These are phyloP conservation scores for Magnusiomyces ingens DNA, from an alignment of 1,139 yeast species.

Conservation along the genomic window DNA sequence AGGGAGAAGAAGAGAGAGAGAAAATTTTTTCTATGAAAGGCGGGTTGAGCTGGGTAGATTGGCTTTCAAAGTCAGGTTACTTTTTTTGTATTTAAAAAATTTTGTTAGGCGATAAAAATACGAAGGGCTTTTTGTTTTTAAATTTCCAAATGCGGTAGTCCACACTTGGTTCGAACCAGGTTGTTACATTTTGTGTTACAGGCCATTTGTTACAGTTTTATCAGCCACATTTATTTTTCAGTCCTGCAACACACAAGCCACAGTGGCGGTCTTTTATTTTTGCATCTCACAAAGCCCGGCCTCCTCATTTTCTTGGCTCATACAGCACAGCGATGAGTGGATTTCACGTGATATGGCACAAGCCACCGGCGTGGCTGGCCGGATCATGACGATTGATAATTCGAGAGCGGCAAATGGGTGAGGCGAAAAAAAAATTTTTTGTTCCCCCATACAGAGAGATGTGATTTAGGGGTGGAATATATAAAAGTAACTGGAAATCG, in stretches of 20 bases:
- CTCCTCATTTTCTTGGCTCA: no score
- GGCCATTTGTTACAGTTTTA: no score
- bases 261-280: no score
- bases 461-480: background rate
- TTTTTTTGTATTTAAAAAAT: background rate
- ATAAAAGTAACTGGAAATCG: background rate
- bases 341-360: conserved; percentile 16
- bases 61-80: conserved; percentile 4
- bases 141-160: no score
- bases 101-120: background rate
- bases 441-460: conserved; percentile 1
- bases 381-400: no score
- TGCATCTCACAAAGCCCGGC: no score
- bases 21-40: background rate
- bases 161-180: no score
- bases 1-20: background rate
- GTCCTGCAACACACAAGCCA: no score
- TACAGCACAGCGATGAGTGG: no score
- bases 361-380: conserved; percentile 17
- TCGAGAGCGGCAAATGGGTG: no score
- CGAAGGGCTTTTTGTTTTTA: background rate
- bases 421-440: background rate
- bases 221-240: no score
- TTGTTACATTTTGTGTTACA: no score
- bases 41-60: background rate